Evolutionary conservation across 106 monocot species (phyloP).

Genomic region (Allium cepa): DNA sequence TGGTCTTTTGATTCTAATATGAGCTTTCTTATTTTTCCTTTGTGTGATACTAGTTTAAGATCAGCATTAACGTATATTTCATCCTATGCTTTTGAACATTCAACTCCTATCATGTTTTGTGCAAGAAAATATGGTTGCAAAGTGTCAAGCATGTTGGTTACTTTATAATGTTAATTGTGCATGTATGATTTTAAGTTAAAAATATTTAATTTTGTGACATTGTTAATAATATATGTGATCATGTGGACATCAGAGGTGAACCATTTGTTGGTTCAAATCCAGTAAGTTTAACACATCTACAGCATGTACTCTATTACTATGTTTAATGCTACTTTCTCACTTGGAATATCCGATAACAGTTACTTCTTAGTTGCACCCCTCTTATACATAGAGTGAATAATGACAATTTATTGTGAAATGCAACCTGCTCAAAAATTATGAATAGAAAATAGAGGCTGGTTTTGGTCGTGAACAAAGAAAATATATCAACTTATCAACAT

Average conservation of each 20-base stretch:
- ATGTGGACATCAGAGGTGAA: constrained; percentile 83
- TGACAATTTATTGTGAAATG: not conserved
- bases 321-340: not conserved
- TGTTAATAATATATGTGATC: constrained; percentile 93
- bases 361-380: not conserved
- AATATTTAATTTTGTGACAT: constrained; percentile 9
- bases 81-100: no score
- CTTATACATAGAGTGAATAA: not conserved
- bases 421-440: not conserved
- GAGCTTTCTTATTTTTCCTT: constrained; percentile 82
- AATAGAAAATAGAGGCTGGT: no score
- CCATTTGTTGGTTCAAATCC: constrained; percentile 98
- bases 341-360: not conserved
- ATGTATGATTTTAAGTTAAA: no score
- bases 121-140: no score
- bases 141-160: no score
- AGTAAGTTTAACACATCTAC: constrained; percentile 40
- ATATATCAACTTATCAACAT: no score
- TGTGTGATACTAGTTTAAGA: constrained; percentile 79
- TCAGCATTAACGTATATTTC: constrained; percentile 8
- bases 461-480: no score
- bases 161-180: not conserved
- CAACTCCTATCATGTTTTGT: no score
- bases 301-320: not conserved
- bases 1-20: constrained; percentile 53